Base-by-base conservation (phyloP, 352 stramenopile genomes). In the Phytophthora citrophthora region DNA sequence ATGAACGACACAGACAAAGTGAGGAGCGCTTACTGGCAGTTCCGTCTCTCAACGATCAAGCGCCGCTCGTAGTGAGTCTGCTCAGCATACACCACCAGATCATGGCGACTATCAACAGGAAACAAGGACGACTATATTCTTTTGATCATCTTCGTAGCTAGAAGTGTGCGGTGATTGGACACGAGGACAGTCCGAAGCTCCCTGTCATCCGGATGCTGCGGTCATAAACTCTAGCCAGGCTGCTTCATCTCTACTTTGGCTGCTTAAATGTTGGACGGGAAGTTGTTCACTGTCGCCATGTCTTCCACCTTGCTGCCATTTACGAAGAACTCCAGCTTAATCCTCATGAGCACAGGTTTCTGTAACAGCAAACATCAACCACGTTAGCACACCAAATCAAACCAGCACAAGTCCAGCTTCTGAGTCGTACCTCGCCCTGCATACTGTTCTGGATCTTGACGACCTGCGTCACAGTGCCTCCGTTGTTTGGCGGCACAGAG, bases 391-490 rank as follows among this genome's bases (percentile, higher is more conserved):
- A 23, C 31, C 16, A 54, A 68, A n/a, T 1, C 38, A 41, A 68
- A n/a, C 3, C 38, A 41, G 23, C 6, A 20, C 44, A 10, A 27
- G 46, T 38, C 31, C 40, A 66, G 7, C 20, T 0, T 12, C 8
- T 34, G 9, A 41, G 39, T 36, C 62, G 56, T 76, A 94, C 87
- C 71, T 97, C 90, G 61, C 96, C 96, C 46, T 98, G 78, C 86
- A 95, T 93, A 43, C 82, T 92, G 77, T 99, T 99, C 50, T 94
- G 91, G 49, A 99, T 96, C 74, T 95, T 98, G 63, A 99, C 95
- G 26, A 96, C 85, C 75, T 99, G 97, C 16, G 94, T 99, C 13
- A 99, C 82, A 15, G 65, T 64, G 7, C 83, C 94, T 39, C 73
- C 74, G 26, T 77, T 89, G 32, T 94, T 91, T 2, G 93, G 63